Evolutionary conservation across 2,329 filamentous ascomycete genomes (phyloP).

Genomic region (Colletotrichum chrysophilum): DNA sequence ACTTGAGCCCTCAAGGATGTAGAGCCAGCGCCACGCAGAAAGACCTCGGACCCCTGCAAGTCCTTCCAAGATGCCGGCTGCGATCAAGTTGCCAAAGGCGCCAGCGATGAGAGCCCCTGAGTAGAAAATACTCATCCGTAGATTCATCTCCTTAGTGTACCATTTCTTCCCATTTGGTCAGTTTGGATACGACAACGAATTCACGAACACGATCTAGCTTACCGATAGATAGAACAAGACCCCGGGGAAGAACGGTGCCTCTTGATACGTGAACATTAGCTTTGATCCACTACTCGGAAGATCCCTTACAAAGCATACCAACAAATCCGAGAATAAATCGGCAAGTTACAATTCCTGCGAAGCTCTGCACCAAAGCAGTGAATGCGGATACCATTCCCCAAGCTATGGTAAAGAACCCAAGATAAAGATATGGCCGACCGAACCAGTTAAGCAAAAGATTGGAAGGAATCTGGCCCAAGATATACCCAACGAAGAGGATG

Average conservation of each 20-base stretch:
- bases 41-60: constrained; percentile 44
- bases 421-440: constrained; percentile 34
- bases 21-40: constrained; percentile 56
- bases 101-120: constrained; percentile 33
- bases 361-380: constrained; percentile 37
- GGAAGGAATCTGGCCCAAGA: constrained; percentile 27
- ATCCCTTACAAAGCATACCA: constrained; percentile 21
- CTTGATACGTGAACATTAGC: not conserved
- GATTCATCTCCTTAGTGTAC: constrained; percentile 52
- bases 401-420: constrained; percentile 40
- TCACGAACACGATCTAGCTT: not conserved
- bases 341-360: constrained; percentile 36
- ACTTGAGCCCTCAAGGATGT: constrained; percentile 47
- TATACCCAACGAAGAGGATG: constrained; percentile 33
- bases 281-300: not conserved
- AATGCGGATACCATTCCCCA: constrained; percentile 21
- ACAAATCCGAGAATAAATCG: constrained; percentile 43
- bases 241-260: constrained; percentile 56
- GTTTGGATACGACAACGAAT: not conserved
- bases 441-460: constrained; percentile 30
- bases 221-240: constrained; percentile 46
- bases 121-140: constrained; percentile 42
- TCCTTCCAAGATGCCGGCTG: constrained; percentile 43
- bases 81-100: constrained; percentile 33
- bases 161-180: not conserved